These are phyloP conservation scores for Sclerotinia borealis DNA, from an alignment of 2,329 filamentous ascomycete genomes.

Conservation along the genomic window DNA sequence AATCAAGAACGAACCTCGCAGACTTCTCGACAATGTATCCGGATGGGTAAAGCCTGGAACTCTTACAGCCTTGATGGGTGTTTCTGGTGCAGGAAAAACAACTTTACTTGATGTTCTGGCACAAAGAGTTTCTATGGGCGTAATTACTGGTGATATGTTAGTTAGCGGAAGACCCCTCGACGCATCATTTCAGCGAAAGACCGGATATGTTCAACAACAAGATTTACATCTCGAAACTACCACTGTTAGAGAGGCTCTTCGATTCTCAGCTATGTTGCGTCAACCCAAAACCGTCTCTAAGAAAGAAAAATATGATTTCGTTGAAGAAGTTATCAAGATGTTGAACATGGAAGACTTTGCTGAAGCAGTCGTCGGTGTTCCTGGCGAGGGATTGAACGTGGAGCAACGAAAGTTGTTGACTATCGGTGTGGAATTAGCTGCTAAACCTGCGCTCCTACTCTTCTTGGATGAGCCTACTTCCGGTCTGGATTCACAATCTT, in stretches of 20 bases:
- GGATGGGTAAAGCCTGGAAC: constrained; percentile 72
- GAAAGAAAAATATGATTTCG: constrained; percentile 78
- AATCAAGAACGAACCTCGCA: constrained; percentile 57
- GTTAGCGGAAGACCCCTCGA: constrained; percentile 27
- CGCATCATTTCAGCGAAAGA: constrained; percentile 82
- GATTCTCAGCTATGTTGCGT: constrained; percentile 79
- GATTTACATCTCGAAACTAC: constrained; percentile 81
- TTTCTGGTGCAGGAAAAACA: constrained; percentile 78
- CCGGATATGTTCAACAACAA: constrained; percentile 89
- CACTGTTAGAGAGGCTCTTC: constrained; percentile 71
- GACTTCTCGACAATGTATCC: constrained; percentile 63
- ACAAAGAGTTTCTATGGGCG: constrained; percentile 77
- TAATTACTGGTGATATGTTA: constrained; percentile 77
- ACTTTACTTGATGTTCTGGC: constrained; percentile 79
- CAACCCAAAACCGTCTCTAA: constrained; percentile 69
- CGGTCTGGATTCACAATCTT: constrained; percentile 88
- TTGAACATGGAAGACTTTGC: constrained; percentile 88
- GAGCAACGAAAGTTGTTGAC: constrained; percentile 73
- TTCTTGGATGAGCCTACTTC: constrained; percentile 96
- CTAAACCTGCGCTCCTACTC: constrained; percentile 80
- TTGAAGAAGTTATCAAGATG: constrained; percentile 86
- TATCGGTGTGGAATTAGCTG: constrained; percentile 92
- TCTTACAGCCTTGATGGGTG: constrained; percentile 63
- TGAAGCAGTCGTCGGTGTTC: constrained; percentile 85
- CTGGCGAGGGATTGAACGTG: constrained; percentile 76